These are phyloP conservation scores for Funneliformis caledonium DNA, from an alignment of 371 early-diverging fungal species.

Conservation along the genomic window DNA sequence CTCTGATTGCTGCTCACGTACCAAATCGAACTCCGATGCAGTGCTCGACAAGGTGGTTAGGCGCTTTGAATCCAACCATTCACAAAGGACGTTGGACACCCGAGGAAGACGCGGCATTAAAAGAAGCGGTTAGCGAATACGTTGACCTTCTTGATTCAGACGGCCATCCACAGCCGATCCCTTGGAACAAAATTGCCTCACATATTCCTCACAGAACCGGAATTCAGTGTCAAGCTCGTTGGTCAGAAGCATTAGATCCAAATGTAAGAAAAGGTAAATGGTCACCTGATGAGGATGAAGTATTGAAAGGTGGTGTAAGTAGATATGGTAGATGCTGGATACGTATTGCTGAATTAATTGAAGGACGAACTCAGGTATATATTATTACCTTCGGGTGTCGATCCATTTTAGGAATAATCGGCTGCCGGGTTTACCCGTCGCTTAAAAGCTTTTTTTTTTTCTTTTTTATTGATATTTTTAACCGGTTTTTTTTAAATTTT, in stretches of 20 bases:
- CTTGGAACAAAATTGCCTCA: constrained; percentile 65
- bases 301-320: constrained; percentile 60
- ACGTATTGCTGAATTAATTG: constrained; percentile 65
- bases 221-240: constrained; percentile 84
- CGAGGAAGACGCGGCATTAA: constrained; percentile 65
- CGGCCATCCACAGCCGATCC: constrained; percentile 57
- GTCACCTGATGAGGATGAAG: constrained; percentile 74
- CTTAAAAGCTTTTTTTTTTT: not conserved
- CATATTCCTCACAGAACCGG: constrained; percentile 71
- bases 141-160: constrained; percentile 61
- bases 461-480: not conserved
- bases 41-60: constrained; percentile 71
- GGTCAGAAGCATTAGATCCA: constrained; percentile 82
- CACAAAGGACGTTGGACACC: constrained; percentile 60
- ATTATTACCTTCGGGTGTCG: not conserved
- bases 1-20: constrained; percentile 63
- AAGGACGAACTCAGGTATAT: constrained; percentile 60
- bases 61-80: constrained; percentile 66
- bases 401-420: not conserved
- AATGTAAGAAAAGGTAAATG: constrained; percentile 77
- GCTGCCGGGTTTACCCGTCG: no score
- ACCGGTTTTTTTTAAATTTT: not conserved
- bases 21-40: constrained; percentile 70
- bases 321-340: constrained; percentile 70
- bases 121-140: constrained; percentile 59